phyloP scores from a whole-genome alignment of 2,329 filamentous ascomycete species.

The Stagonosporopsis chrysanthemi region DNA sequence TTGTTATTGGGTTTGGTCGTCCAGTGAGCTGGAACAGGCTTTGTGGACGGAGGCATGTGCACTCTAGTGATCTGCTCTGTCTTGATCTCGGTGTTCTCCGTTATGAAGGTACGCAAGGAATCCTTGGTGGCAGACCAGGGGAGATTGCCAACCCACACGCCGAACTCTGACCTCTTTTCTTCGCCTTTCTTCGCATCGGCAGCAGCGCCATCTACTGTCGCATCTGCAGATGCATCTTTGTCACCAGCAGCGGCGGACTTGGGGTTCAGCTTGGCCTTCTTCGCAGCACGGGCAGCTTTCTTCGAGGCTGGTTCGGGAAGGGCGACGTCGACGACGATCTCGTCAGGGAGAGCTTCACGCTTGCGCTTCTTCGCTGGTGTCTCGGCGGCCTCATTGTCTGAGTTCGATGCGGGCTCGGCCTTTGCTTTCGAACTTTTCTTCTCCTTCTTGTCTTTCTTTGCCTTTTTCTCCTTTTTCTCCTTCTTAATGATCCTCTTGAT shows the following conservation, averaged over 20 bases:
- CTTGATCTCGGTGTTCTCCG: conserved; percentile 65
- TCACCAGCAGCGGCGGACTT: conserved; percentile 24
- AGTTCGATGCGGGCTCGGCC: conserved; percentile 20
- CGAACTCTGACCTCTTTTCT: conserved; percentile 74
- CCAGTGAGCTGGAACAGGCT: conserved; percentile 45
- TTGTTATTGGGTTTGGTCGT: conserved; percentile 73
- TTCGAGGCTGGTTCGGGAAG: conserved; percentile 96
- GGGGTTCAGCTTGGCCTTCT: conserved; percentile 73
- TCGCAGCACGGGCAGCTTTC: conserved; percentile 86
- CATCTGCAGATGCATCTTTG: conserved; percentile 11
- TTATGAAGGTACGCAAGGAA: conserved; percentile 81
- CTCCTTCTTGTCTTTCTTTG: conserved; percentile 38
- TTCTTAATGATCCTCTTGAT: conserved; percentile 24
- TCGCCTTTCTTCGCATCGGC: conserved; percentile 48
- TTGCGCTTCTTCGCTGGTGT: conserved; percentile 56
- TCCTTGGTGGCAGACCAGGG: conserved; percentile 80
- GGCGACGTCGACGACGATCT: conserved; percentile 86
- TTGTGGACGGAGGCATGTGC: conserved; percentile 71
- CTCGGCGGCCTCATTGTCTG: conserved; percentile 25
- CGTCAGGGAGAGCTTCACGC: conserved; percentile 65
- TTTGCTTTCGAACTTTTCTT: conserved; percentile 34
- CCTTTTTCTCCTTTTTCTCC: conserved; percentile 37
- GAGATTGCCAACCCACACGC: conserved; percentile 96
- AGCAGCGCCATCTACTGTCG: conserved; percentile 21
- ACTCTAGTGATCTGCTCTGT: conserved; percentile 81